Evolutionary conservation across 208 protist species (phyloP).

Genomic region (Crithidia fasciculata): DNA sequence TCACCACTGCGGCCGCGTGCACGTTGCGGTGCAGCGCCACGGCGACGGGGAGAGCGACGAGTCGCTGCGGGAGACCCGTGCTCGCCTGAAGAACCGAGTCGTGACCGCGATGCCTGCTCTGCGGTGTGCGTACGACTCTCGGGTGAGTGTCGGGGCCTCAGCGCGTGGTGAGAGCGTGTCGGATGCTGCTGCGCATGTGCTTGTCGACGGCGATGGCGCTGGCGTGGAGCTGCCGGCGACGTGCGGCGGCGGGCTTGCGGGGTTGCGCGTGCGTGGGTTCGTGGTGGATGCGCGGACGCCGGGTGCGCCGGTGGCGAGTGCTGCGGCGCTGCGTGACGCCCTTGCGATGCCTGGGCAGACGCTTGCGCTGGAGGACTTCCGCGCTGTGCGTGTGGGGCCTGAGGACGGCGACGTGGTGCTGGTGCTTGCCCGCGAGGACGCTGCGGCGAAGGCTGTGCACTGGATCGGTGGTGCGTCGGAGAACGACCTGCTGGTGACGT

Average conservation of each 20-base stretch:
- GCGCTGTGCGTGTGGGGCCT: slow-evolving; percentile 18
- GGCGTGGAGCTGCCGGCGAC: slow-evolving; percentile 17
- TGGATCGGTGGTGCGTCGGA: slow-evolving; percentile 42
- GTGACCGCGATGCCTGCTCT: slow-evolving; percentile 32
- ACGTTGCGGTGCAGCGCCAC: slow-evolving; percentile 10
- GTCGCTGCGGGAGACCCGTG: slow-evolving; percentile 11
- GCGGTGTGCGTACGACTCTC: slow-evolving; percentile 19
- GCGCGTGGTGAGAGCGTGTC: slow-evolving; percentile 8
- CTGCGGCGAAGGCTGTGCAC: slow-evolving; percentile 33
- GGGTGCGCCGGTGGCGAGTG: not conserved
- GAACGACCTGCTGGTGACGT: slow-evolving; percentile 47
- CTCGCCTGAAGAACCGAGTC: slow-evolving; percentile 15
- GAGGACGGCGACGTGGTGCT: slow-evolving; percentile 24
- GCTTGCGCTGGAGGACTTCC: slow-evolving; percentile 58
- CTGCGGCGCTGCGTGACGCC: slow-evolving; percentile 1
- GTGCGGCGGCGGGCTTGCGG: slow-evolving; percentile 6
- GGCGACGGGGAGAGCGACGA: slow-evolving; percentile 3
- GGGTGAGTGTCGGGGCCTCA: not conserved
- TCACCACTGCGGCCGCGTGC: slow-evolving; percentile 31
- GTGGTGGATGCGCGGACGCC: slow-evolving; percentile 36
- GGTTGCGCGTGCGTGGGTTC: slow-evolving; percentile 30
- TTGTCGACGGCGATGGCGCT: not conserved
- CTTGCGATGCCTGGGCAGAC: slow-evolving; percentile 45
- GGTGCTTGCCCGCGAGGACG: slow-evolving; percentile 32
- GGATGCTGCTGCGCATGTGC: not conserved